Evolutionary conservation across 306 rosid genomes (phyloP), one percentile per base, ranked within the genome.

Genomic region (Acacia melanoxylon): DNA sequence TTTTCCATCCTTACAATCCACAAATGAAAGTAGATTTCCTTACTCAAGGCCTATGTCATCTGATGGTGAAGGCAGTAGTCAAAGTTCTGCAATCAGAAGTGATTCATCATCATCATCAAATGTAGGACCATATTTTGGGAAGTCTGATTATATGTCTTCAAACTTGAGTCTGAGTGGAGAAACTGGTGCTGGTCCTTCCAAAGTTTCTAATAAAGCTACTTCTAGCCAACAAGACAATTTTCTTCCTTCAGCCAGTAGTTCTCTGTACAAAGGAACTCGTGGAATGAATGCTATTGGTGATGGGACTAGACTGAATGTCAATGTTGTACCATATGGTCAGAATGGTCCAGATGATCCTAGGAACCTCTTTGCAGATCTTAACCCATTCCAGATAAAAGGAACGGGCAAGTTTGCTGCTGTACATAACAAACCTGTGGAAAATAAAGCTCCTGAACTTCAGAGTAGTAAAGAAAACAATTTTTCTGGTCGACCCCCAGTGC

Each of bases 371-470:
- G 93, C 97, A 1, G 99, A 96, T 78, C 96, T 93, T 83, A 96
- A 93, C 75, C 97, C 98, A 22, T 93, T 96, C 87, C 95, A 81
- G 83, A 88, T 96, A 77, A 96, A 90, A 85, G 98, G 99, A 85
- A 91, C 92, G 51, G 93, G 94, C 77, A 95, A 91, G 88, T 51
- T 51, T 51, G 77, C 91, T 79, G 74, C 86, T 78, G 82, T 84
- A 49, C 91, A 84, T 80, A 87, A 91, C 82, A 91, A 86, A 79
- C 78, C 96, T 40, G 56, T 82, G 51, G 97, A 93, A 83, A 91
- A 85, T 80, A 93, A 89, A 82, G 83, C 75, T 75, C 93, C 86
- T 65, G 99, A 89, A 82, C 83, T 84, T 70, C 91, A 87, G 75
- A 84, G 83, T 84, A 72, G 80, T 5, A 89, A 81, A 81, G 88